Conservation (phyloP, 2,329 filamentous ascomycete genomes). For the Pyricularia sp. region DNA sequence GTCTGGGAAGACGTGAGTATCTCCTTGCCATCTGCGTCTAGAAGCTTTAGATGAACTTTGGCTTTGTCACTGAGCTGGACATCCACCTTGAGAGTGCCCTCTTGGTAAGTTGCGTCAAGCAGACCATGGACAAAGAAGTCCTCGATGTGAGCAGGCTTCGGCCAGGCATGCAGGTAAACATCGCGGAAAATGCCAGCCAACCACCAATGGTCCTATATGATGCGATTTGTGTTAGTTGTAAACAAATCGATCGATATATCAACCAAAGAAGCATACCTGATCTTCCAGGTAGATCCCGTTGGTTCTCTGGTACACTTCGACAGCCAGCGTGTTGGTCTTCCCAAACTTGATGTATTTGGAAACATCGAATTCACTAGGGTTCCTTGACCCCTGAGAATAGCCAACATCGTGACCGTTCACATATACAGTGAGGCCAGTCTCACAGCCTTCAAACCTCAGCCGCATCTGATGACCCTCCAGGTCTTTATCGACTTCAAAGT, state of each 20-base stretch:
- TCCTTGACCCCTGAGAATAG: constrained; percentile 58
- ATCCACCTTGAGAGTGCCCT: constrained; percentile 28
- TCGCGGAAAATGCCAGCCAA: constrained; percentile 56
- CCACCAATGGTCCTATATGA: constrained; percentile 50
- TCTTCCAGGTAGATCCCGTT: constrained; percentile 61
- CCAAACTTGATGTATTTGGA: constrained; percentile 25
- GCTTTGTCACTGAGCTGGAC: constrained; percentile 19
- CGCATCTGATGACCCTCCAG: constrained; percentile 40
- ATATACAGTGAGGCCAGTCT: constrained; percentile 57
- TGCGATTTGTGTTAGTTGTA: background rate
- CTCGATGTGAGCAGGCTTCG: constrained; percentile 13
- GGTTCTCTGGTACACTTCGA: constrained; percentile 58
- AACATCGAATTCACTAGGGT: constrained; percentile 60
- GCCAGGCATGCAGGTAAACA: constrained; percentile 51
- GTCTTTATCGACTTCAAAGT: constrained; percentile 35
- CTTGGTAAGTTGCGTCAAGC: constrained; percentile 30
- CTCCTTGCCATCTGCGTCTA: constrained; percentile 4
- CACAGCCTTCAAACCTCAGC: constrained; percentile 59
- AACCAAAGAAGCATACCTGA: constrained; percentile 18
- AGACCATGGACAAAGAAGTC: constrained; percentile 33
- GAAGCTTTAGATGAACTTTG: constrained; percentile 4
- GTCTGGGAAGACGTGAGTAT: constrained; percentile 3
- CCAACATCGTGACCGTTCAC: constrained; percentile 54
- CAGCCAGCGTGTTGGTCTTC: constrained; percentile 42
- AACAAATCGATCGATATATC: background rate